A percentile compares a stretch with the other conserved stretches of the same genome.
phyloP scores from a whole-genome alignment of 139 green algal genomes.

The Chlamydomonas eustigma region DNA sequence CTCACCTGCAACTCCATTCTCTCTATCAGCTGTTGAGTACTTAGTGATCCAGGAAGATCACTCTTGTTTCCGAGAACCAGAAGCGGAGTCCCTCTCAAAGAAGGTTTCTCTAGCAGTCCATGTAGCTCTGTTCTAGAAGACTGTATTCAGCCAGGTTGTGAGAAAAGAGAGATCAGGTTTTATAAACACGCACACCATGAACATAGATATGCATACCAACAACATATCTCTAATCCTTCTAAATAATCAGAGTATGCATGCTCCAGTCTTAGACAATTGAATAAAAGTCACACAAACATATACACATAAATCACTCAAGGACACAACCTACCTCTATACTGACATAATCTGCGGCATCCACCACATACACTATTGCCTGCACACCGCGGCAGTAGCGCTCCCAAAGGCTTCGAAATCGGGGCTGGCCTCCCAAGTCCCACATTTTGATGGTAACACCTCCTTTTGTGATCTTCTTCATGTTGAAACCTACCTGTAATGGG shows the following conservation, averaged over 20 bases:
- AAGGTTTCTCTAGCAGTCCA: constrained; percentile 66
- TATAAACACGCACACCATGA: too few relatives aligned
- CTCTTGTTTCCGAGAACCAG: constrained; percentile 99
- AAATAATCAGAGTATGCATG: too few relatives aligned
- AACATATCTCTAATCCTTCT: too few relatives aligned
- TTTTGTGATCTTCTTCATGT: constrained; percentile 98
- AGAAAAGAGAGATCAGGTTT: too few relatives aligned
- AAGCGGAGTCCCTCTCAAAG: constrained; percentile 79
- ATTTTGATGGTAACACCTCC: constrained; percentile 95
- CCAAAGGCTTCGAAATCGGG: constrained; percentile 95
- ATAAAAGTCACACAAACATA: too few relatives aligned
- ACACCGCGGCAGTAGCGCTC: constrained; percentile 98
- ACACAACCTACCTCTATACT: constrained; percentile 44
- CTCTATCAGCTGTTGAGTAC: constrained; percentile 68
- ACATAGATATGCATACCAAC: too few relatives aligned
- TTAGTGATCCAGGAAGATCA: constrained; percentile 82
- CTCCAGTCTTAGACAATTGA: too few relatives aligned
- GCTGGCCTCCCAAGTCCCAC: constrained; percentile 96
- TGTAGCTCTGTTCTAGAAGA: constrained; percentile 40
- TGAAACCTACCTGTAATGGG: constrained; percentile 94
- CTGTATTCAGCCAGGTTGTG: too few relatives aligned
- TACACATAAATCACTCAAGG: background rate
- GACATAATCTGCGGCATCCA: constrained; percentile 90
- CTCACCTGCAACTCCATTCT: constrained; percentile 77
- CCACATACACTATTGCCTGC: constrained; percentile 94